Evolutionary conservation across 1,284 basidiomycete species (phyloP), one percentile per base, ranked within the genome.

Genomic region (Butyriboletus appendiculatus): DNA sequence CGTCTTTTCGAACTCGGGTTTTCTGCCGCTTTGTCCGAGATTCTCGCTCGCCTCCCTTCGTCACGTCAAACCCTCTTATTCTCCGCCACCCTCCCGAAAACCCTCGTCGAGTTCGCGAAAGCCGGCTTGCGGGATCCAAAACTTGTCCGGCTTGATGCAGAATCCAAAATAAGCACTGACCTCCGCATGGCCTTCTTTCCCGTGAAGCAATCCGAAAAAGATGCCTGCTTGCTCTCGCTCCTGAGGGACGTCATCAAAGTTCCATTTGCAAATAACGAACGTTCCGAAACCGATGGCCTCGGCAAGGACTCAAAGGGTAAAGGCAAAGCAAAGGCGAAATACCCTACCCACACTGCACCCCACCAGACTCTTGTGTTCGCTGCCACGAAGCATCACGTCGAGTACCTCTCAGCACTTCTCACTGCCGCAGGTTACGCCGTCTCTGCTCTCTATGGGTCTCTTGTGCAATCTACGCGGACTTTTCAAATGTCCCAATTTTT

Each of bases 321-420:
- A 75, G 74, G 67, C 41, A 85, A 81, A 62, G 69, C 71, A 50
- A 74, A 73, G 44, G 79, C 80, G 53, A 80, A 77, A 55, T 73
- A 71, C 51, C 59, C 62, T 3, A 52, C 59, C 32, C 67, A 66
- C 38, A 86, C 77, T 2, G 83, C 86, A 3, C 86, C 93, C 14
- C 90, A 96, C 67, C 96, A 99, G 71, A 97, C 95, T 0, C 86
- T 99, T 57, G 82, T 99, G 33, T 99, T 99, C 64, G 88, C 88
- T 10, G 94, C 97, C 6, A 99, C 97, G n/a, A 99, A 99, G 73
- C 97, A 99, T 68, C 97, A 99, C 66, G 96, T 99, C 68, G 97
- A 99, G 70, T 99, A 98, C 67, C 81, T 99, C 37, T 81, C 86
- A 4, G 84, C 83, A 22, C 77, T 99, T 2, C 81, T 99, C 42